Evolutionary conservation across 441 rosid genomes (phyloP).

Genomic region (Isatis lusitanica): DNA sequence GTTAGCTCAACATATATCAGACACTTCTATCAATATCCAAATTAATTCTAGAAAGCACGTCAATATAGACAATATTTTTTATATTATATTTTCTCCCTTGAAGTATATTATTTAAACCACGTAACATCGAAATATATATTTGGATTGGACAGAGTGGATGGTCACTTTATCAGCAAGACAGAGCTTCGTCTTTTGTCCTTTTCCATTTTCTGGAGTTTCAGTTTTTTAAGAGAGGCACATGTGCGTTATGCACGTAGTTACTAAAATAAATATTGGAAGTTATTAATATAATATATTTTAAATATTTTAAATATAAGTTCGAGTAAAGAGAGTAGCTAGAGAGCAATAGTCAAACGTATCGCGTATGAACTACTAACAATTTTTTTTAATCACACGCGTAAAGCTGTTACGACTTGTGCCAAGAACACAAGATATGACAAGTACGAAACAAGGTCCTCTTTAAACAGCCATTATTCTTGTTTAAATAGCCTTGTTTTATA

Average conservation of each 20-base stretch:
- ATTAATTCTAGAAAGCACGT: background rate
- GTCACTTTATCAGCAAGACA: background rate
- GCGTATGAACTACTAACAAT: background rate
- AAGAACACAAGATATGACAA: constrained; percentile 31
- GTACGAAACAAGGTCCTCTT: constrained; percentile 9
- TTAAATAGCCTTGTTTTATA: background rate
- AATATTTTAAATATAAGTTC: background rate
- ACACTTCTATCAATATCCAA: background rate
- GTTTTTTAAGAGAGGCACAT: background rate
- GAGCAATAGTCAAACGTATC: constrained; percentile 27
- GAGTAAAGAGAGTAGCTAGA: background rate
- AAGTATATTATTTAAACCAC: constrained; percentile 2
- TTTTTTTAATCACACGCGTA: constrained; percentile 19
- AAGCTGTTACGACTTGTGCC: constrained; percentile 23
- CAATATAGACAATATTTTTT: background rate
- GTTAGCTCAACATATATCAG: constrained; percentile 14
- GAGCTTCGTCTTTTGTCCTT: constrained; percentile 2
- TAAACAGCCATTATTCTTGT: constrained; percentile 6
- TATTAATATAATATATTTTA: background rate
- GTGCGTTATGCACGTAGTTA: constrained; percentile 15
- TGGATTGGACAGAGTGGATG: background rate
- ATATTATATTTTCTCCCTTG: too few species aligned
- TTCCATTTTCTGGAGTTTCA: constrained; percentile 5
- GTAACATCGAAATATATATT: constrained; percentile 1
- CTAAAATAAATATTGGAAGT: background rate